phyloP scores from a whole-genome alignment of 1,284 basidiomycete species.

The Ceratobasidium papillatum region DNA sequence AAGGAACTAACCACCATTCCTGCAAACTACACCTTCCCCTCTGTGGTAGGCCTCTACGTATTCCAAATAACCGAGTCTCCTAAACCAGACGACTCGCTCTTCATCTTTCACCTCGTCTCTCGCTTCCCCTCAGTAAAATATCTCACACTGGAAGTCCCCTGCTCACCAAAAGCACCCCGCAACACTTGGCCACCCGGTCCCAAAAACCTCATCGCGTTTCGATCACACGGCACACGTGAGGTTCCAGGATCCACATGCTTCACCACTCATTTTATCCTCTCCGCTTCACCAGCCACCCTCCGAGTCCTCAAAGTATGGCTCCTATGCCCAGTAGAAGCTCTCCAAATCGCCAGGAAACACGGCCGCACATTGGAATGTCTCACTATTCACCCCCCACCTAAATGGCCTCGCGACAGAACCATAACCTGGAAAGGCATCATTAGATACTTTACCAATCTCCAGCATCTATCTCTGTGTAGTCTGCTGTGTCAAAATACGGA shows the following conservation, averaged over 20 bases:
- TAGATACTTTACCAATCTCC: not conserved
- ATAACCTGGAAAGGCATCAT: not conserved
- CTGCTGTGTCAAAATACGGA: not conserved
- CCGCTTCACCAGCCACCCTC: not conserved
- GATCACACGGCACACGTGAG: not conserved
- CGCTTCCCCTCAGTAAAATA: not conserved
- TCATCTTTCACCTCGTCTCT: not conserved
- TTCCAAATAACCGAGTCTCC: not conserved
- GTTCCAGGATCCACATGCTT: not conserved
- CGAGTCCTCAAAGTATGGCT: slow-evolving; percentile 6
- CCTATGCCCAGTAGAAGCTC: not conserved
- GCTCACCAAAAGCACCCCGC: not conserved
- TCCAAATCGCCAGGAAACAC: not conserved
- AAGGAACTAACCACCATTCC: not conserved
- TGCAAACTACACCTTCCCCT: not conserved
- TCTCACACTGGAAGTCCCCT: not conserved
- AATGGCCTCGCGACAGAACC: not conserved
- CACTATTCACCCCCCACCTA: not conserved
- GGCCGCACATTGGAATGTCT: not conserved
- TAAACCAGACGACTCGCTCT: not conserved
- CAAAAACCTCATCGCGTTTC: not conserved
- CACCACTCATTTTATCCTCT: not conserved
- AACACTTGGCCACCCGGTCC: not conserved
- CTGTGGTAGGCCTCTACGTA: not conserved
- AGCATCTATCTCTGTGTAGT: not conserved